A percentile compares a stretch with the other conserved stretches of the same genome.
Evolutionary conservation across 176 grass and related monocot species (phyloP).

Genomic region (Aegilops umbellulata): DNA sequence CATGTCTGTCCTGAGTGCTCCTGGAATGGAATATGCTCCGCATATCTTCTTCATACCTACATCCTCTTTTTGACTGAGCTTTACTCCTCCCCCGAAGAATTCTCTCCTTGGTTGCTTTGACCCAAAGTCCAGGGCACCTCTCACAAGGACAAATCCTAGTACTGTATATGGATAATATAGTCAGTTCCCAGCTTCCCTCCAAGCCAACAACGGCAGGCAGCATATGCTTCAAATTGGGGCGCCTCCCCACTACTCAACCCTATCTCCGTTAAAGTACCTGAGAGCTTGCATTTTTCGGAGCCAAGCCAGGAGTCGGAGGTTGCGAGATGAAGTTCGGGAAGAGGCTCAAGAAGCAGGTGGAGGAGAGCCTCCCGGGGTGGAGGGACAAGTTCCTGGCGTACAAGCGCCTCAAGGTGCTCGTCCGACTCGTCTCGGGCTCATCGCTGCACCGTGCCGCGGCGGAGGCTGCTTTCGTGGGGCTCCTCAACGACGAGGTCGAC

Average conservation of each 20-base stretch:
- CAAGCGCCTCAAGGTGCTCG: slow-evolving; percentile 75
- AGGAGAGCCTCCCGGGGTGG: slow-evolving; percentile 84
- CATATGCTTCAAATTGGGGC: slow-evolving; percentile 48
- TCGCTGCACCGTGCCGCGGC: background rate
- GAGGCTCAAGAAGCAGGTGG: slow-evolving; percentile 71
- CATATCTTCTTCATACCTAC: background rate
- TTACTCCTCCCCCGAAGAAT: too few relatives aligned
- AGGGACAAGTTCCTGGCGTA: slow-evolving; percentile 78
- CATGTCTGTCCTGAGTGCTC: background rate
- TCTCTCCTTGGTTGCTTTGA: background rate
- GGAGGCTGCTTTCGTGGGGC: slow-evolving; percentile 43
- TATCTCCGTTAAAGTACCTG: background rate
- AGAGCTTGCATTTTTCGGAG: background rate
- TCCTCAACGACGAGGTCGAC: slow-evolving; percentile 64
- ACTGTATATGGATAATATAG: background rate
- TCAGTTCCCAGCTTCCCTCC: background rate
- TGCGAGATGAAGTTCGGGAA: slow-evolving; percentile 76
- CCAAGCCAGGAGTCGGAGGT: background rate
- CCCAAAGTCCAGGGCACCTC: background rate
- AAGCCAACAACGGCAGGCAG: background rate
- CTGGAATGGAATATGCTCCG: slow-evolving; percentile 15
- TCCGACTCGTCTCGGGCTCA: slow-evolving; percentile 13
- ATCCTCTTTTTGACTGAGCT: background rate
- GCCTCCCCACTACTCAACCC: too few relatives aligned
- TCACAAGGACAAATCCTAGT: too few relatives aligned